Conservation (phyloP, 352 stramenopile species). For the Globisporangium iwayamae region DNA sequence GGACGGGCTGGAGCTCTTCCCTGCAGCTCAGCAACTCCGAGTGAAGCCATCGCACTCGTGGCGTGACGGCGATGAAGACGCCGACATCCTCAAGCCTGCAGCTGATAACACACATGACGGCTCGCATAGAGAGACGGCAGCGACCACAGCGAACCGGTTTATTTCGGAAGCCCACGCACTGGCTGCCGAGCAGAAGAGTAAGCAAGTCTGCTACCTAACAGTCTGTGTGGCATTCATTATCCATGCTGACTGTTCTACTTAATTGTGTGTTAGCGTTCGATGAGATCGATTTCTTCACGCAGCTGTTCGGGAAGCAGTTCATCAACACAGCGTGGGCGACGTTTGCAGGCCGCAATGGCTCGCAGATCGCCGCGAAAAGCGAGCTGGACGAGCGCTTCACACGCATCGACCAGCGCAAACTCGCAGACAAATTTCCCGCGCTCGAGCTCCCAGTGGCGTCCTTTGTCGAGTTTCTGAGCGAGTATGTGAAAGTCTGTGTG, state of each 20-base stretch:
- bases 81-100: constrained; percentile 4
- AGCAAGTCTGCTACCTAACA: not conserved
- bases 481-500: constrained; percentile 49
- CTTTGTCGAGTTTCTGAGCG: constrained; percentile 59
- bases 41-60: constrained; percentile 64
- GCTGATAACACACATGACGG: not conserved
- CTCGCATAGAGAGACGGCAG: not conserved
- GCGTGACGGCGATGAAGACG: constrained; percentile 50
- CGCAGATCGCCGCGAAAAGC: constrained; percentile 25
- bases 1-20: not conserved
- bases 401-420: constrained; percentile 54
- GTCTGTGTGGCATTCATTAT: not conserved
- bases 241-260: not conserved
- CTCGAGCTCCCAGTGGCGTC: constrained; percentile 36
- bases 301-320: constrained; percentile 57
- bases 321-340: constrained; percentile 52
- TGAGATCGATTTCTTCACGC: constrained; percentile 57
- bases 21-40: constrained; percentile 18
- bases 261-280: constrained; percentile 23
- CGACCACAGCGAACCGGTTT: not conserved
- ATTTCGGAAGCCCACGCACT: not conserved
- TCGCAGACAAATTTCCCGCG: constrained; percentile 21
- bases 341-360: constrained; percentile 32
- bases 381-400: constrained; percentile 35
- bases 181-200: constrained; percentile 5